These are phyloP conservation scores for Phytophthora citrophthora DNA, from an alignment of 352 stramenopile species.

Conservation along the genomic window DNA sequence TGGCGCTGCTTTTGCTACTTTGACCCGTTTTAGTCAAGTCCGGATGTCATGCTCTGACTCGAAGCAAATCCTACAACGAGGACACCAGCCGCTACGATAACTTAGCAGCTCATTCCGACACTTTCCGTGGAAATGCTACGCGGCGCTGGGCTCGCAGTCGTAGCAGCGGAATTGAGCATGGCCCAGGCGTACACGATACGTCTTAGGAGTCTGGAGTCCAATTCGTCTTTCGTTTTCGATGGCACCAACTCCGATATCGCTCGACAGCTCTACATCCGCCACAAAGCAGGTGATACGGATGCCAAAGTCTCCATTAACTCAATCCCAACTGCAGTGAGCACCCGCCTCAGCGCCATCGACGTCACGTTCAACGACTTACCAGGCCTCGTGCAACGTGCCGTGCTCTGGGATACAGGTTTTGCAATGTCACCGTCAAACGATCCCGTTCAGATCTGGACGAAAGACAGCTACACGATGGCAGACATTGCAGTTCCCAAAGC, in stretches of 20 bases:
- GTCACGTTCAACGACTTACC: constrained; percentile 25
- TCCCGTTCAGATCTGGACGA: constrained; percentile 29
- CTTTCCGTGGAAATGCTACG: constrained; percentile 1
- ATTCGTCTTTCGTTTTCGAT: constrained; percentile 35
- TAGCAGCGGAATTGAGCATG: constrained; percentile 3
- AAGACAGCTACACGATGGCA: constrained; percentile 27
- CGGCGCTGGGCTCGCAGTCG: constrained; percentile 3
- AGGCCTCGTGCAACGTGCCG: constrained; percentile 36
- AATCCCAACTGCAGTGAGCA: constrained; percentile 9
- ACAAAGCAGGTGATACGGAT: constrained; percentile 20
- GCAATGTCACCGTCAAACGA: constrained; percentile 22
- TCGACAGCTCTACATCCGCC: constrained; percentile 35
- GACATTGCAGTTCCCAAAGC: constrained; percentile 27
- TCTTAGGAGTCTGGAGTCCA: constrained; percentile 13
- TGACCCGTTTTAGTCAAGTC: constrained; percentile 3
- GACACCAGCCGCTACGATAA: neutral
- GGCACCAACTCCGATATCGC: constrained; percentile 44
- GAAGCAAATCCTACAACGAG: constrained; percentile 17
- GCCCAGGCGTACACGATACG: neutral
- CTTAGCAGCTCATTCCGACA: constrained; percentile 14
- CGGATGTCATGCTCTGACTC: constrained; percentile 13
- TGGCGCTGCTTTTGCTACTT: neutral
- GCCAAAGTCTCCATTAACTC: constrained; percentile 11
- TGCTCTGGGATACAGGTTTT: constrained; percentile 49
- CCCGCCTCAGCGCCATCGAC: constrained; percentile 10